These are phyloP conservation scores for Periconia digitata DNA, from an alignment of 2,329 filamentous ascomycete genomes.

Conservation along the genomic window DNA sequence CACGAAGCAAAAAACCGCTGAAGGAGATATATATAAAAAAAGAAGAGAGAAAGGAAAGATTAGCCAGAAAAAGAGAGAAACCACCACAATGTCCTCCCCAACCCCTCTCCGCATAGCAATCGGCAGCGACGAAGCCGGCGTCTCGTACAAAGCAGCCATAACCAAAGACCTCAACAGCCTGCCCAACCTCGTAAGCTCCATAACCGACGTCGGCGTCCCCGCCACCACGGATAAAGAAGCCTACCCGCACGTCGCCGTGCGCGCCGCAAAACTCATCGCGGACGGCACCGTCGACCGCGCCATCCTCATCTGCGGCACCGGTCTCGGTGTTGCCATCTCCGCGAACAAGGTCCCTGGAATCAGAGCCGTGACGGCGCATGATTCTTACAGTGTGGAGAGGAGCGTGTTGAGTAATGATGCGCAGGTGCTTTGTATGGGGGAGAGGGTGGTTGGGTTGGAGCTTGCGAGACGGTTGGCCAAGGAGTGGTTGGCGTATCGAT, in stretches of 20 bases:
- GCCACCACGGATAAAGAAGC: conserved; percentile 71
- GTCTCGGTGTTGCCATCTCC: conserved; percentile 82
- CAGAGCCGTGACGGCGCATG: conserved; percentile 85
- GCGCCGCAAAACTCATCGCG: conserved; percentile 66
- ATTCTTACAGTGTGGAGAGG: conserved; percentile 80
- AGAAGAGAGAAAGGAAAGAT: not conserved
- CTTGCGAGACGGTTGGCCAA: conserved; percentile 73
- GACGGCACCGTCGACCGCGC: conserved; percentile 72
- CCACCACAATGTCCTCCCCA: not conserved
- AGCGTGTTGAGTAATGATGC: conserved; percentile 82
- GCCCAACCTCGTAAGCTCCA: conserved; percentile 61
- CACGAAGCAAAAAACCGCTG: too few relatives aligned
- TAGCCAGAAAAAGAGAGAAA: not conserved
- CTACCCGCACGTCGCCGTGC: conserved; percentile 77
- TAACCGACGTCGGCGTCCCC: conserved; percentile 75
- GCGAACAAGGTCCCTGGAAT: conserved; percentile 87
- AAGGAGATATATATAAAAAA: too few relatives aligned
- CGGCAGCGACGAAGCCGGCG: conserved; percentile 71
- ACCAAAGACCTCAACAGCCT: conserved; percentile 70
- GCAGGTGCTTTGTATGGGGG: conserved; percentile 83
- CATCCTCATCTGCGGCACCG: conserved; percentile 81
- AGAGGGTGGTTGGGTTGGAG: conserved; percentile 80
- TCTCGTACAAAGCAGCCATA: conserved; percentile 76
- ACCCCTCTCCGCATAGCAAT: conserved; percentile 60
- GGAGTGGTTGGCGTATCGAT: conserved; percentile 84